Percentiles rank a stretch among this genome's conserved stretches.
Evolutionary conservation across 1,284 basidiomycete species (phyloP).

Genomic region (Kwoniella shivajii): DNA sequence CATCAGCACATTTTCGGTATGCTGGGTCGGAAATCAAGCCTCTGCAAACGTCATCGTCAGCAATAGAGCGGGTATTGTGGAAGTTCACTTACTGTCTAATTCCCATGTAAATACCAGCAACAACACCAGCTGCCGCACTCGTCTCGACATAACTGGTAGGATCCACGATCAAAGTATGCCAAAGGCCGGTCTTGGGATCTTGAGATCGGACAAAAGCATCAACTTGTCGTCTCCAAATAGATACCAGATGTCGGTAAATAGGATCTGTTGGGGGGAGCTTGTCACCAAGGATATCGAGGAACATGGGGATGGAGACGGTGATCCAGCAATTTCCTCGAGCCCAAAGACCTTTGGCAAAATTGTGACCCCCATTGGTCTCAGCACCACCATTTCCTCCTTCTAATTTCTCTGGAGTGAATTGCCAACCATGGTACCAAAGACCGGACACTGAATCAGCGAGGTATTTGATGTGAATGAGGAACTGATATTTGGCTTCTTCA

Average conservation of each 20-base stretch:
- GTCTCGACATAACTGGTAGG: slow-evolving; percentile 63
- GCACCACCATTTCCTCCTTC: slow-evolving; percentile 11
- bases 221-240: slow-evolving; percentile 60
- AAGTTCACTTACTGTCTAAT: slow-evolving; percentile 54
- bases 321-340: slow-evolving; percentile 68
- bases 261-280: slow-evolving; percentile 56
- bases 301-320: slow-evolving; percentile 65
- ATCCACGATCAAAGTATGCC: slow-evolving; percentile 67
- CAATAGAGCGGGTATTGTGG: background rate
- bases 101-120: slow-evolving; percentile 64
- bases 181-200: slow-evolving; percentile 60
- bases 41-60: slow-evolving; percentile 1
- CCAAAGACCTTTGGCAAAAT: slow-evolving; percentile 63
- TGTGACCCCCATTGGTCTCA: slow-evolving; percentile 31
- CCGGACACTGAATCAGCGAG: slow-evolving; percentile 45
- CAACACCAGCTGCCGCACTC: slow-evolving; percentile 65
- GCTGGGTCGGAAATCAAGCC: slow-evolving; percentile 30
- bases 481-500: slow-evolving; percentile 65
- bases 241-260: slow-evolving; percentile 58
- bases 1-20: slow-evolving; percentile 58
- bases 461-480: slow-evolving; percentile 58
- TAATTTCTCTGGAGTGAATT: slow-evolving; percentile 25
- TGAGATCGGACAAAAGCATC: slow-evolving; percentile 61
- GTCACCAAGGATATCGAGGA: slow-evolving; percentile 60
- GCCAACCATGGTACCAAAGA: slow-evolving; percentile 56